Conservation (phyloP, 2,329 filamentous ascomycete genomes). For the Xylariales sp. region DNA sequence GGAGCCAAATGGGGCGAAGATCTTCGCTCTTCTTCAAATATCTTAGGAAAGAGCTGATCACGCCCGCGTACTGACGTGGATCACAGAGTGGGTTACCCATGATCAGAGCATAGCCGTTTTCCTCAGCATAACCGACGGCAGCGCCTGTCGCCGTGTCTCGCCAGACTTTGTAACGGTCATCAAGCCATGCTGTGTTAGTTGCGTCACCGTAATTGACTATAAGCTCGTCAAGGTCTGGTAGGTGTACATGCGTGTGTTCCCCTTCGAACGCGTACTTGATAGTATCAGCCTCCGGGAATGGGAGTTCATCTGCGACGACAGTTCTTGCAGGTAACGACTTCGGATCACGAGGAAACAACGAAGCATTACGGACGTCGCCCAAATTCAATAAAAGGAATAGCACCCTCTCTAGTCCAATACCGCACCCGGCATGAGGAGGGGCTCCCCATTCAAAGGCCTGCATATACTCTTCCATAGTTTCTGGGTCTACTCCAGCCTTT, state of each 20-base stretch:
- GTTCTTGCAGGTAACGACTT: slow-evolving; percentile 80
- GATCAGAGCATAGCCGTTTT: slow-evolving; percentile 80
- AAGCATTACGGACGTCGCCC: slow-evolving; percentile 89
- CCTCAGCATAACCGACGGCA: slow-evolving; percentile 83
- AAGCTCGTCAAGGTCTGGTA: slow-evolving; percentile 84
- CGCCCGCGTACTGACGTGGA: slow-evolving; percentile 76
- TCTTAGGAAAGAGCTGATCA: slow-evolving; percentile 79
- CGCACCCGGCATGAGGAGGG: slow-evolving; percentile 89
- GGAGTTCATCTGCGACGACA: slow-evolving; percentile 63
- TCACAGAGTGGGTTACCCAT: slow-evolving; percentile 91
- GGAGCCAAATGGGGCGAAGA: slow-evolving; percentile 87
- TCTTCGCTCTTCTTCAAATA: slow-evolving; percentile 76
- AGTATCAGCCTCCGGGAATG: slow-evolving; percentile 89
- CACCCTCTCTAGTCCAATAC: slow-evolving; percentile 89
- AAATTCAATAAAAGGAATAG: slow-evolving; percentile 87
- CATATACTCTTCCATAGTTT: slow-evolving; percentile 91
- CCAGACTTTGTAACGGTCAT: slow-evolving; percentile 90
- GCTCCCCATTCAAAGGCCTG: slow-evolving; percentile 89
- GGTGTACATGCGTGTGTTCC: slow-evolving; percentile 61
- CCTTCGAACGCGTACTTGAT: slow-evolving; percentile 67
- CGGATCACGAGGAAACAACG: slow-evolving; percentile 88
- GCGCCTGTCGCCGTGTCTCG: slow-evolving; percentile 82
- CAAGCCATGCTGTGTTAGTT: slow-evolving; percentile 92
- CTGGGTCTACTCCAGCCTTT: slow-evolving; percentile 78
- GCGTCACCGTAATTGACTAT: slow-evolving; percentile 97